phyloP scores from a whole-genome alignment of 2,329 filamentous ascomycete species.

The Fusarium sp. region DNA sequence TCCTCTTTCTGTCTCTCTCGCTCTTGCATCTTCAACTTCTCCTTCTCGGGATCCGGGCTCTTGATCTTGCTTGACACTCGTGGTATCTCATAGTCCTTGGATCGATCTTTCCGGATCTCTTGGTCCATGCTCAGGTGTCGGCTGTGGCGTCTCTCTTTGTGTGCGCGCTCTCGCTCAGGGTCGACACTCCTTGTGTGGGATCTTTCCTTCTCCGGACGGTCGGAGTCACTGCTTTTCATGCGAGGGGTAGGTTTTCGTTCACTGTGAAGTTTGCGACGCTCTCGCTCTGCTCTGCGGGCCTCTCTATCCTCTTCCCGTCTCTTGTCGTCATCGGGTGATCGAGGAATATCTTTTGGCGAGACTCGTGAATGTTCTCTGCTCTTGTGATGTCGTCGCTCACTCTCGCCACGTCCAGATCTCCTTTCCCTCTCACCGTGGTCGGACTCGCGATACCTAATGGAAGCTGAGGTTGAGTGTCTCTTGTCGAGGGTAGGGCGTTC shows the following conservation, averaged over 20 bases:
- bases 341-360: constrained; percentile 4
- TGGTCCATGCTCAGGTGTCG: constrained; percentile 23
- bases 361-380: constrained; percentile 20
- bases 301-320: constrained; percentile 10
- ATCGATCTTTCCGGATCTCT: constrained; percentile 10
- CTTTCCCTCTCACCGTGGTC: constrained; percentile 6
- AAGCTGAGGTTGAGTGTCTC: constrained; percentile 25
- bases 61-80: constrained; percentile 13
- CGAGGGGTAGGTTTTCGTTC: constrained; percentile 13
- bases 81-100: constrained; percentile 9
- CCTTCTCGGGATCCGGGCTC: constrained; percentile 21
- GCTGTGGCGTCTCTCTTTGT: constrained; percentile 18
- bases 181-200: constrained; percentile 11
- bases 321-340: constrained; percentile 4
- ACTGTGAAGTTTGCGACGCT: constrained; percentile 22
- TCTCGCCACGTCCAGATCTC: neutral
- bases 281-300: constrained; percentile 28
- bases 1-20: constrained; percentile 15
- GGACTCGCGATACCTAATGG: constrained; percentile 15
- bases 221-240: constrained; percentile 12
- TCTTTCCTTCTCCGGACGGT: constrained; percentile 12
- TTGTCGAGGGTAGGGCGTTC: constrained; percentile 24
- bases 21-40: constrained; percentile 22
- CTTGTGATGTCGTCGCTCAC: constrained; percentile 16
- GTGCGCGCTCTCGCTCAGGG: constrained; percentile 7